Base-by-base conservation (phyloP, 768 basidiomycete genomes). In the Kwoniella newhampshirensis region DNA sequence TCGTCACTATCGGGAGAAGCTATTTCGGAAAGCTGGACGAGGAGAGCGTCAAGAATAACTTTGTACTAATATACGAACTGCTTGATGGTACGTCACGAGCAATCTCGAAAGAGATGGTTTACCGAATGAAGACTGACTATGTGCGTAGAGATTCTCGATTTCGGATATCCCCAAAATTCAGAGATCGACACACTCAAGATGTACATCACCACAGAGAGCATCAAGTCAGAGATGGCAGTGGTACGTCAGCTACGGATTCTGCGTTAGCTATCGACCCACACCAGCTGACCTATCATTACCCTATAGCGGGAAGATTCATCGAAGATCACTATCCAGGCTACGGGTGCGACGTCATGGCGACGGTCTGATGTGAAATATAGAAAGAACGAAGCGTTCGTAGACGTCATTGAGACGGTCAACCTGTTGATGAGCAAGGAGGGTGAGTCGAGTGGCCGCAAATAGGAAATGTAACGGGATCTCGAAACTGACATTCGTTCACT, bases 321-420 rank as follows among this genome's bases (percentile, higher is more conserved):
- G 13, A 96, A 92, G 76, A 98, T 99, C 60, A 98, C 96, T 0
- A 86, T 84, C 9, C 96, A 99, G 80, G 94, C 96, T 8, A 99
- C 96, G 0, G 96, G 96, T 0, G 87, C 89, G 26, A 97, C 89
- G 28, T 94, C 87, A 75, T 99, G 96, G 96, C 81, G 96, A 39
- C 81, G 93, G 55, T 87, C 85, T 15, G 96, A 97, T 71, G 93
- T 98, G 70, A 94, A 93, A 76, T 98, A 99, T 78, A 88, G 96
- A 81, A 99, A 98, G 82, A 99, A 99, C 64, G 96, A 99, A 72
- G 96, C 96, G 0, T 99, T 98, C 66, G 94, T 99, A n/a, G 96
- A 99, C 73, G 96, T 99, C 8, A 89, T 99, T 41, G 96, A 99
- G 79, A 89, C 83, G 1, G 89, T 99, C 60, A 98, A 99, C 71